Percentiles rank a stretch among this genome's conserved stretches.
phyloP scores from a whole-genome alignment of 129 eudicot genomes.

The Chrysanthemum makinoi region DNA sequence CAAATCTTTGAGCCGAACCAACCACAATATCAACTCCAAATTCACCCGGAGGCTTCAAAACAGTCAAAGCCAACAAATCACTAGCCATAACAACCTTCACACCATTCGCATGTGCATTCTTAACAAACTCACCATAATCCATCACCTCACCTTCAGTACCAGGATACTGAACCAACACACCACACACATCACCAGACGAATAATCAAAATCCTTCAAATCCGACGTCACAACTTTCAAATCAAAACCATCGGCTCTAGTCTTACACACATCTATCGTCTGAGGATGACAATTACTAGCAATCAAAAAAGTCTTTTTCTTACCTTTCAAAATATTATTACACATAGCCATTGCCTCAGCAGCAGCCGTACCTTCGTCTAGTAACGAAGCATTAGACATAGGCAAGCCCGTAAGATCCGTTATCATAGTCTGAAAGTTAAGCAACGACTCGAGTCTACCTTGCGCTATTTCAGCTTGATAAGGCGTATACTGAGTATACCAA shows the following conservation, averaged over 20 bases:
- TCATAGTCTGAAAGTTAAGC: slow-evolving; percentile 78
- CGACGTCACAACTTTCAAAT: slow-evolving; percentile 53
- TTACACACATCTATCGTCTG: slow-evolving; percentile 82
- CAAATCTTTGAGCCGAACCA: slow-evolving; percentile 97
- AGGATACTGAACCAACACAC: slow-evolving; percentile 91
- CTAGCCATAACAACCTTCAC: slow-evolving; percentile 97
- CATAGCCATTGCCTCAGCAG: slow-evolving; percentile 99
- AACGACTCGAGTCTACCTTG: slow-evolving; percentile 88
- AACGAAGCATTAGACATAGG: slow-evolving; percentile 95
- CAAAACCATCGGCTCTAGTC: slow-evolving; percentile 88
- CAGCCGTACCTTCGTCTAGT: slow-evolving; percentile 90
- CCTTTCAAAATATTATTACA: slow-evolving; percentile 80
- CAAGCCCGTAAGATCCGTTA: slow-evolving; percentile 81
- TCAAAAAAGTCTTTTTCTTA: slow-evolving; percentile 76
- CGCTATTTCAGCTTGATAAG: slow-evolving; percentile 91
- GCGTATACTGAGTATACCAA: slow-evolving; percentile 96
- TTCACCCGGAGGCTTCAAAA: slow-evolving; percentile 95
- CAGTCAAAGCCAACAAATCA: slow-evolving; percentile 86
- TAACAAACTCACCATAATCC: slow-evolving; percentile 83
- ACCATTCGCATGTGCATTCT: slow-evolving; percentile 81
- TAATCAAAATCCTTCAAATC: slow-evolving; percentile 84
- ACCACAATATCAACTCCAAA: slow-evolving; percentile 90
- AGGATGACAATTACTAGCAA: slow-evolving; percentile 87
- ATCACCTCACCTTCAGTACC: slow-evolving; percentile 91
- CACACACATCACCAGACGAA: slow-evolving; percentile 82